Conservation (phyloP, 2,329 filamentous ascomycete genomes). For the Diaporthe sp. region DNA sequence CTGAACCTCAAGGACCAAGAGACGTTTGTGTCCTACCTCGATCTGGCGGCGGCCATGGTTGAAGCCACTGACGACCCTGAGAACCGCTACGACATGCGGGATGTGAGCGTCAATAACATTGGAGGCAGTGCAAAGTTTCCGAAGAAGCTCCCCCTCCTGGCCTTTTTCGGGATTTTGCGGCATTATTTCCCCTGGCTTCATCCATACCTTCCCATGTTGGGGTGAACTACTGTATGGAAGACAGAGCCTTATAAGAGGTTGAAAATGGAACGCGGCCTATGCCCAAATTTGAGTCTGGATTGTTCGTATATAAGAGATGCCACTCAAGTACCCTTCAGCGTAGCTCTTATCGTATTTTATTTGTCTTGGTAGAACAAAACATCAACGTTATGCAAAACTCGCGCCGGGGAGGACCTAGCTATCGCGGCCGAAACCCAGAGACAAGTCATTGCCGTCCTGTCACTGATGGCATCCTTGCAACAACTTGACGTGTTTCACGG, state of each 20-base stretch:
- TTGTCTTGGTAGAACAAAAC: too few relatives aligned
- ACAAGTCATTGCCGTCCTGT: too few relatives aligned
- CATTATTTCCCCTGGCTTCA: not conserved
- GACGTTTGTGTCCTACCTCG: conserved; percentile 2
- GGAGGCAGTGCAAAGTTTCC: not conserved
- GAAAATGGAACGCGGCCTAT: not conserved
- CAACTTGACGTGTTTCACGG: too few relatives aligned
- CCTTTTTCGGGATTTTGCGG: not conserved
- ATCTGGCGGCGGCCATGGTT: not conserved
- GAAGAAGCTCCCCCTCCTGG: not conserved
- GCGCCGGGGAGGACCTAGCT: too few relatives aligned
- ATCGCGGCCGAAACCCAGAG: too few relatives aligned
- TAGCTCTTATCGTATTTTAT: too few relatives aligned
- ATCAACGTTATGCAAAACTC: too few relatives aligned
- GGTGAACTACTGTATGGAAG: not conserved
- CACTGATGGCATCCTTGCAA: too few relatives aligned
- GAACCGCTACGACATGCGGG: not conserved
- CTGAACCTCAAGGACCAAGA: not conserved
- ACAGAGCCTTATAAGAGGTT: not conserved
- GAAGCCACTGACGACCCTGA: not conserved
- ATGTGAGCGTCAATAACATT: not conserved
- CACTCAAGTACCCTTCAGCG: too few relatives aligned
- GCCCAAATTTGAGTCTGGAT: too few relatives aligned
- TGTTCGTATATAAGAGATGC: too few relatives aligned
- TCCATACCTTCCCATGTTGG: not conserved